Evolutionary conservation across 768 basidiomycete genomes (phyloP), one percentile per base, ranked within the genome.

Genomic region (Amanita rubescens): DNA sequence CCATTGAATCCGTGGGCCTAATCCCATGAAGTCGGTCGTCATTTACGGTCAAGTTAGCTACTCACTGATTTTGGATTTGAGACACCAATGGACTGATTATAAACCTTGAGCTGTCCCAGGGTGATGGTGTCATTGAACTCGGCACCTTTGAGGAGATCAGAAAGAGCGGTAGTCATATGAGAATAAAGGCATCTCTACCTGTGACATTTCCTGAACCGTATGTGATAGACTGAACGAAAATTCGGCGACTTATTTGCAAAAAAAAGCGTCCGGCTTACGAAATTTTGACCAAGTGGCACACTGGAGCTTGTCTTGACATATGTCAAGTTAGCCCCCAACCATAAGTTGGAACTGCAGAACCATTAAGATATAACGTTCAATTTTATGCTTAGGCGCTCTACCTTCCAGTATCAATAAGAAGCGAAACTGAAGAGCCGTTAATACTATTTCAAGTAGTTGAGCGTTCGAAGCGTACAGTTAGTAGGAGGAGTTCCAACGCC

Each of bases 161-260:
- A 15, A 17, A 7, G 5, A 14, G 17, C 1, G 25, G 12, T 1
- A 5, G 1, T 11, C 12, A 22, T n/a, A 1, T 30, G 5, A 14
- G 17, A 42, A 39, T 32, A 17, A 19, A 17, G 14, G 6, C 20
- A 32, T 15, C 20, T 32, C n/a, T 47, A 75, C 83, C 82, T 44
- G 74, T 75, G 69, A 85, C 82, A 3, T 69, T 74, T 20, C 82
- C 84, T 32, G 77, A 78, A 49, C 84, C 84, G 57, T 87, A 87
- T 10, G 65, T 63, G 32, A 84, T 79, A 22, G 73, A 64, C 81
- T 80, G 48, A 11, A 39, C 41, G 50, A n/a, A 37, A 51, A 50
- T 24, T 50, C 20, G 37, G 39, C 11, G 24, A 19, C 15, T 19
- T 43, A 20, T 24, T 33, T 11, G 49, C 30, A 67, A 24, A 33